Evolutionary conservation across 495 filamentous ascomycete genomes (phyloP), one percentile per base, ranked within the genome.

Genomic region (Aspergillus ostianus): DNA sequence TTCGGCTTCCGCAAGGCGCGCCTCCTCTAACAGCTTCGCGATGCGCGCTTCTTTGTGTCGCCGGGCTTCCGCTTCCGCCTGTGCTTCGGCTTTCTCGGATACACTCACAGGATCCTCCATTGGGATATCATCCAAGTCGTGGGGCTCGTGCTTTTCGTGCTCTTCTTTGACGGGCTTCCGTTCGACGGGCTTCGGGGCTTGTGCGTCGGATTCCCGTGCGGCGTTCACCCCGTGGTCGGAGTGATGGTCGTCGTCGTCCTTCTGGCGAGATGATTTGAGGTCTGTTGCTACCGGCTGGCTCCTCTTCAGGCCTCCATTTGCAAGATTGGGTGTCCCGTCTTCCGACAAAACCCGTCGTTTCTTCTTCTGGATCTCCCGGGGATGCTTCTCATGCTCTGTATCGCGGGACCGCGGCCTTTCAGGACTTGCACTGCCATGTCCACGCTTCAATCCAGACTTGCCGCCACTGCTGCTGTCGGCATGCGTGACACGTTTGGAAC

Each of bases 381-480:
- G 65, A 18, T 72, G 59, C 15, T 69, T 68, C 47, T 73, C 74
- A n/a, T 67, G 55, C 26, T 74, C 80, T 58, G 78, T 76, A 41
- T 82, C 83, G 23, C 78, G 73, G 53, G 78, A 82, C 58, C 84
- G 77, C 10, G 36, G 36, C 13, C 36, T 41, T 50, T 89, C 85
- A 3, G 89, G 89, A 4, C 87, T 90, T 15, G 78, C 80, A 64
- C 89, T 91, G 54, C 78, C 76, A 45, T 89, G 83, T 62, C 84
- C 81, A 47, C 89, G 82, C 65, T 91, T 92, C 51, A 84, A 56
- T 45, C 63, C 51, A 6, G 61, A 57, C 19, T 54, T 57, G 61
- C 51, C 47, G 46, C 68, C 56, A 4, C 61, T 52, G n/a, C 68
- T 57, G 6, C 61, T 52, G 17, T 76, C 73, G 74, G 59, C 36